Evolutionary conservation across 306 rosid species (phyloP).

Genomic region (Neltuma alba): DNA sequence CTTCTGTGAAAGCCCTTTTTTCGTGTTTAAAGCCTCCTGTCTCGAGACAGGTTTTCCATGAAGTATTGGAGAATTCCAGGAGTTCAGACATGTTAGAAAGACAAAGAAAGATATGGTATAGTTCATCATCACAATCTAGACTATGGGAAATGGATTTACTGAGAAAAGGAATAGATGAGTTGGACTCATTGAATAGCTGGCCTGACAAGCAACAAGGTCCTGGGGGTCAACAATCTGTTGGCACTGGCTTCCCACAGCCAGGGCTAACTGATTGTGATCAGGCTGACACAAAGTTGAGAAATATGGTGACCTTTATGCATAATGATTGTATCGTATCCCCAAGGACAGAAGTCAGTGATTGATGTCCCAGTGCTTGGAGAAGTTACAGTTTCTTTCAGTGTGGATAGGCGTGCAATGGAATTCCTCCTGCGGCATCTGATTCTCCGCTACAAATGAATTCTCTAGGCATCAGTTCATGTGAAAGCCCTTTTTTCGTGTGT

Average conservation of each 20-base stretch:
- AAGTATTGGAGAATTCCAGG: slow-evolving; percentile 85
- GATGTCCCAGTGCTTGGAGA: slow-evolving; percentile 67
- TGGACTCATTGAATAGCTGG: slow-evolving; percentile 66
- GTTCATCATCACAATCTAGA: slow-evolving; percentile 70
- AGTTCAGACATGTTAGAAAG: slow-evolving; percentile 97
- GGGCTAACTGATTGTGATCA: slow-evolving; percentile 68
- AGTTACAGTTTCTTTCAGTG: slow-evolving; percentile 86
- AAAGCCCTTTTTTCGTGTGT: slow-evolving; percentile 73
- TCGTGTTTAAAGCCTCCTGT: slow-evolving; percentile 87
- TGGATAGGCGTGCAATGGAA: slow-evolving; percentile 74
- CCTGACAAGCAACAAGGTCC: slow-evolving; percentile 62
- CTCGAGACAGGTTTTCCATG: slow-evolving; percentile 71
- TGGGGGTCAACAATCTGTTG: slow-evolving; percentile 54
- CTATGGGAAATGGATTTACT: slow-evolving; percentile 91
- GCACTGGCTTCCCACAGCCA: slow-evolving; percentile 54
- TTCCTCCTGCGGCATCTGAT: slow-evolving; percentile 79
- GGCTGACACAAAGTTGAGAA: slow-evolving; percentile 73
- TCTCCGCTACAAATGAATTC: slow-evolving; percentile 74
- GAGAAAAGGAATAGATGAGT: slow-evolving; percentile 69
- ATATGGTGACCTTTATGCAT: slow-evolving; percentile 62
- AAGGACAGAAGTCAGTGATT: too few species aligned
- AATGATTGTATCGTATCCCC: slow-evolving; percentile 61
- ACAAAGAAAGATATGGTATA: slow-evolving; percentile 98
- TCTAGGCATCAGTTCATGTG: slow-evolving; percentile 79
- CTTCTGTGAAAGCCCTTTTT: slow-evolving; percentile 80